A percentile compares a stretch with the other conserved stretches of the same genome.
Conservation (phyloP, 371 early-diverging fungal genomes). For the Syncephalastrum contaminatum region DNA sequence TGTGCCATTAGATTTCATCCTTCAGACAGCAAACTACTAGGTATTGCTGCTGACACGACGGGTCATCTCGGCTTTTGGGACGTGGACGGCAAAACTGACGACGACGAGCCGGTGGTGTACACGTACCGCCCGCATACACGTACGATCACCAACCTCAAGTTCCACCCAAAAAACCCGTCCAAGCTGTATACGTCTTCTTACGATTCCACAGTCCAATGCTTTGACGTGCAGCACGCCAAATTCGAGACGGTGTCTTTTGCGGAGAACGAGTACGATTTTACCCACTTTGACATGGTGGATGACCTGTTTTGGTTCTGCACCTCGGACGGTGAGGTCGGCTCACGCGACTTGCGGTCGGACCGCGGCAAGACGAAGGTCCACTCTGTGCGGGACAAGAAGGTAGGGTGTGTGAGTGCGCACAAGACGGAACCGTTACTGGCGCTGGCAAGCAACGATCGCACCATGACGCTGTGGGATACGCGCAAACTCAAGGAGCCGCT, state of each 20-base stretch:
- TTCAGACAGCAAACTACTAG: conserved; percentile 54
- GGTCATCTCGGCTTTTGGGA: conserved; percentile 75
- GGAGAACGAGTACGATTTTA: conserved; percentile 26
- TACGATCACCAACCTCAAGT: conserved; percentile 54
- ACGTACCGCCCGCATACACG: conserved; percentile 61
- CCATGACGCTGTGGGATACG: conserved; percentile 74
- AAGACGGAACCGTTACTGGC: conserved; percentile 50
- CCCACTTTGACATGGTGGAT: conserved; percentile 45
- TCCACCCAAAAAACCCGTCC: conserved; percentile 47
- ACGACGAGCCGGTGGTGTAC: conserved; percentile 51
- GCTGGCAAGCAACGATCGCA: conserved; percentile 66
- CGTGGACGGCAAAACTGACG: conserved; percentile 46
- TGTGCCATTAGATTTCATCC: conserved; percentile 62
- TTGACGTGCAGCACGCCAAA: conserved; percentile 59
- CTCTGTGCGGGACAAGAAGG: conserved; percentile 58
- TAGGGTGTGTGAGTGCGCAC: conserved; percentile 64
- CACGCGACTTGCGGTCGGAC: conserved; percentile 43
- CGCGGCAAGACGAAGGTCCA: conserved; percentile 1
- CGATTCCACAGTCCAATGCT: conserved; percentile 61
- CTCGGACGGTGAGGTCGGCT: conserved; percentile 56
- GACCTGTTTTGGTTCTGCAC: conserved; percentile 64
- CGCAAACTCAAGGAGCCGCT: conserved; percentile 55
- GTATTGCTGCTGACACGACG: conserved; percentile 58
- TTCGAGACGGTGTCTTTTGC: conserved; percentile 50
- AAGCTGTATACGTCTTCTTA: conserved; percentile 62